Base-by-base conservation (phyloP, 2,329 filamentous ascomycete species). In the Pestalotiopsis sp. region DNA sequence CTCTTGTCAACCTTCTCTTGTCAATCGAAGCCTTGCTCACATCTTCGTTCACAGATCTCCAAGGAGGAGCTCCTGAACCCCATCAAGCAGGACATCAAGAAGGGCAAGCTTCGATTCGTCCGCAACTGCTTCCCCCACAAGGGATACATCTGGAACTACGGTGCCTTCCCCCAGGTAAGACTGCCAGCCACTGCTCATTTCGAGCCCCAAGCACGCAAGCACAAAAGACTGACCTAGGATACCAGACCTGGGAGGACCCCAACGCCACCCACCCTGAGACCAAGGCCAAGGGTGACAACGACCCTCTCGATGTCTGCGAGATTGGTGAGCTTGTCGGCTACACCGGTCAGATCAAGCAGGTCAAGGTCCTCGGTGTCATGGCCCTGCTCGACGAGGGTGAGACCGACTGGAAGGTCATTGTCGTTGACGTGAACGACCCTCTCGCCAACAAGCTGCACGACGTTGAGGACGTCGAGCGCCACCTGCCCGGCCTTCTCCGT, bases 121-220 rank as follows among this genome's bases (percentile, higher is more conserved):
- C 94, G 96, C 86, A 99, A 99, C 92, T 99, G 96, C 92, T 99
- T 99, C 90, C 96, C 96, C 78, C 96, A 99, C 92, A 98, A 99
- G 91, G 96, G 96, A 75, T 99, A 99, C 86, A 93, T 99, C 78
- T 99, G 96, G 96, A 99, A 99, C 91, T 99, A 99, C 86, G 96
- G 96, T 86, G 95, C 95, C 84, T 98, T 99, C 91, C 96, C 96
- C 78, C 94, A 96, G 88, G 94, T 96, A 88, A 80, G 88, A 78
- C 49, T 62, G 67, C 67, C 45, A 25, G 23, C 13, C 38, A 13
- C n/a, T 23, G 70, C 69, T 68, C 64, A 69, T 66, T 68, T 71
- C 27, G 58, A 62, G 31, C 49, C 25, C 27, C 57, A 17, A 39
- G 36, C 64, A 56, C 60, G 63, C 61, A 64, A 69, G 68, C 60